These are phyloP conservation scores for Ramalina intermedia DNA, from an alignment of 495 filamentous ascomycete genomes.

Conservation along the genomic window DNA sequence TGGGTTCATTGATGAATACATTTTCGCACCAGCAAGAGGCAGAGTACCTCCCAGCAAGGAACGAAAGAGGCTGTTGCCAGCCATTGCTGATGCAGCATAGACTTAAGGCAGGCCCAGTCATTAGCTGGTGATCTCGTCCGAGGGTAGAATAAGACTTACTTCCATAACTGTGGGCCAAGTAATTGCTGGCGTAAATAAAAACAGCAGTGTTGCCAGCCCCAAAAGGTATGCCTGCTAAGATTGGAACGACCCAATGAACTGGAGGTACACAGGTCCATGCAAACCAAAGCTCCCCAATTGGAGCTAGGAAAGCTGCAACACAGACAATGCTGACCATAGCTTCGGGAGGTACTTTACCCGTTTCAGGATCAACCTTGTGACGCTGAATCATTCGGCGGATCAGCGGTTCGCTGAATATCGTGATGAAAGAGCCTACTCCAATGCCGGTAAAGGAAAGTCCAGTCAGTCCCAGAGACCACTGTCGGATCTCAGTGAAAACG, in stretches of 20 bases:
- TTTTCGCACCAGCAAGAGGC: slow-evolving; percentile 55
- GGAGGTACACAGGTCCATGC: slow-evolving; percentile 64
- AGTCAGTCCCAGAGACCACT: slow-evolving; percentile 51
- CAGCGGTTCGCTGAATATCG: slow-evolving; percentile 53
- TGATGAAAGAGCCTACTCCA: slow-evolving; percentile 52
- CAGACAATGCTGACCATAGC: slow-evolving; percentile 59
- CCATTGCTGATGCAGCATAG: slow-evolving; percentile 62
- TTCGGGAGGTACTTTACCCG: slow-evolving; percentile 54
- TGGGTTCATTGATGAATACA: slow-evolving; percentile 56
- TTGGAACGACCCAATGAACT: slow-evolving; percentile 62
- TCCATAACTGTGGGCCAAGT: slow-evolving; percentile 63
- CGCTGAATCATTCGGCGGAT: slow-evolving; percentile 58
- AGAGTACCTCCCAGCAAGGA: slow-evolving; percentile 53
- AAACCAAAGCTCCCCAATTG: slow-evolving; percentile 64
- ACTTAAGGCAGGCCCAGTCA: slow-evolving; percentile 15
- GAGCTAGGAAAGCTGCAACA: slow-evolving; percentile 51
- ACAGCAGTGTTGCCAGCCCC: slow-evolving; percentile 60
- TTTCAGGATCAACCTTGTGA: slow-evolving; percentile 52
- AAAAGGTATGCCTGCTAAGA: slow-evolving; percentile 66
- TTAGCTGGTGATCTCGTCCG: background rate
- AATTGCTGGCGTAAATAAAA: slow-evolving; percentile 71
- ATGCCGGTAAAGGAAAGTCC: slow-evolving; percentile 69
- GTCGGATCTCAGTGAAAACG: slow-evolving; percentile 56
- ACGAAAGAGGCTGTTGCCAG: slow-evolving; percentile 61
- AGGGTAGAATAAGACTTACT: slow-evolving; percentile 10